These are phyloP conservation scores for Vanilla planifolia DNA, from an alignment of 106 monocot genomes.

Conservation along the genomic window DNA sequence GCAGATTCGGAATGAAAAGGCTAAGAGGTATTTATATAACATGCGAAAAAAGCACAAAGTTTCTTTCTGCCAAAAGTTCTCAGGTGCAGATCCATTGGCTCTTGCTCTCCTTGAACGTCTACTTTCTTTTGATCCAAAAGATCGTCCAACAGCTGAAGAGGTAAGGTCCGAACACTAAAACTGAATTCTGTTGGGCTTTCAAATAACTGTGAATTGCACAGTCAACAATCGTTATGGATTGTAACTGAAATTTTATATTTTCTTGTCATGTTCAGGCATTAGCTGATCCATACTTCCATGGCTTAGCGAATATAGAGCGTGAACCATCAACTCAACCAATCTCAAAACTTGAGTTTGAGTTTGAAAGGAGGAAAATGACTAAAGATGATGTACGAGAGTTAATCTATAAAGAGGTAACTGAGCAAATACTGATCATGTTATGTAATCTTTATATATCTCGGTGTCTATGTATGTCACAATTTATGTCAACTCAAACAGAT, in stretches of 20 bases:
- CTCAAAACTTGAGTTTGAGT: slow-evolving; percentile 76
- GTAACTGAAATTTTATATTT: neutral
- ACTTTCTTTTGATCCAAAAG: slow-evolving; percentile 77
- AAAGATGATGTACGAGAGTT: slow-evolving; percentile 76
- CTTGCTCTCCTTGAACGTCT: slow-evolving; percentile 49
- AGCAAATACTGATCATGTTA: neutral
- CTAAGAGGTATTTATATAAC: slow-evolving; percentile 54
- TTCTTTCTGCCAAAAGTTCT: slow-evolving; percentile 61
- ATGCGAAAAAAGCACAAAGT: slow-evolving; percentile 58
- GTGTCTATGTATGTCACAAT: neutral
- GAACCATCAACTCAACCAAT: slow-evolving; percentile 77
- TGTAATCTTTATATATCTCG: neutral
- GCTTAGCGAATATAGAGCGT: slow-evolving; percentile 49
- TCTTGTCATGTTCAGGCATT: slow-evolving; percentile 47
- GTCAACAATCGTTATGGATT: neutral
- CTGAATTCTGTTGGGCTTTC: neutral
- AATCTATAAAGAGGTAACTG: slow-evolving; percentile 64
- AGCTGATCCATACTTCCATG: slow-evolving; percentile 57
- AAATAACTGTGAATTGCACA: neutral
- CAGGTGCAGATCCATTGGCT: slow-evolving; percentile 53
- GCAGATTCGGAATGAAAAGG: slow-evolving; percentile 78
- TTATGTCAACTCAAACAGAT: slow-evolving; percentile 30
- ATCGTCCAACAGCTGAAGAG: slow-evolving; percentile 72
- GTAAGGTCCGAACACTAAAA: slow-evolving; percentile 27
- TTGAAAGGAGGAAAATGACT: slow-evolving; percentile 68